These are phyloP conservation scores for Ambrosia trifida DNA, from an alignment of 129 eudicot species.

Conservation along the genomic window DNA sequence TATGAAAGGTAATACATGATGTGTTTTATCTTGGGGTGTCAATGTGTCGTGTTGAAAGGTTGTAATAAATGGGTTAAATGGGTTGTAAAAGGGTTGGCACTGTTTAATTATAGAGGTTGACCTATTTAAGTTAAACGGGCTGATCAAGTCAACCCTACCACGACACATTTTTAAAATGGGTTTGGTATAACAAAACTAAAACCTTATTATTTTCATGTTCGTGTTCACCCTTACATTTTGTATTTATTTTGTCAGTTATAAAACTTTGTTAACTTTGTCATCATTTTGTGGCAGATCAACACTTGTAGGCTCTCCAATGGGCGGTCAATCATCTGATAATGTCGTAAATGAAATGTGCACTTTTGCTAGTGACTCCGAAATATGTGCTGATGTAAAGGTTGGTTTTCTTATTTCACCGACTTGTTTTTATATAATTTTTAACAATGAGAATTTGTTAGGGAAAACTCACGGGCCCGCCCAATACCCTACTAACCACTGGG, in stretches of 20 bases:
- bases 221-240: not conserved
- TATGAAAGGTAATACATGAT: constrained; percentile 59
- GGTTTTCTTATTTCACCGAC: constrained; percentile 14
- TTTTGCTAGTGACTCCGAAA: constrained; percentile 43
- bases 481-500: not conserved
- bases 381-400: constrained; percentile 50
- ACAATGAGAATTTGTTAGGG: not conserved
- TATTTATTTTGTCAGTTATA: not conserved
- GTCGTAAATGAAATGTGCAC: constrained; percentile 48
- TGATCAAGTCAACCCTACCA: not conserved
- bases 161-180: not conserved
- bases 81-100: not conserved
- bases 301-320: constrained; percentile 53
- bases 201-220: not conserved
- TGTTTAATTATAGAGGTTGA: not conserved
- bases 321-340: constrained; percentile 53
- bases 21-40: not conserved
- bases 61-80: not conserved
- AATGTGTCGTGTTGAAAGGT: not conserved
- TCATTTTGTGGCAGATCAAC: constrained; percentile 52
- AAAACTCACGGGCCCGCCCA: not conserved
- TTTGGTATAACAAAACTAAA: not conserved
- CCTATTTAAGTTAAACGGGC: not conserved
- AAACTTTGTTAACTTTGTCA: not conserved
- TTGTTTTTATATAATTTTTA: not conserved